Evolutionary conservation across 2,329 filamentous ascomycete species (phyloP), one percentile per base, ranked within the genome.

Genomic region (Colletotrichum zoysiae): DNA sequence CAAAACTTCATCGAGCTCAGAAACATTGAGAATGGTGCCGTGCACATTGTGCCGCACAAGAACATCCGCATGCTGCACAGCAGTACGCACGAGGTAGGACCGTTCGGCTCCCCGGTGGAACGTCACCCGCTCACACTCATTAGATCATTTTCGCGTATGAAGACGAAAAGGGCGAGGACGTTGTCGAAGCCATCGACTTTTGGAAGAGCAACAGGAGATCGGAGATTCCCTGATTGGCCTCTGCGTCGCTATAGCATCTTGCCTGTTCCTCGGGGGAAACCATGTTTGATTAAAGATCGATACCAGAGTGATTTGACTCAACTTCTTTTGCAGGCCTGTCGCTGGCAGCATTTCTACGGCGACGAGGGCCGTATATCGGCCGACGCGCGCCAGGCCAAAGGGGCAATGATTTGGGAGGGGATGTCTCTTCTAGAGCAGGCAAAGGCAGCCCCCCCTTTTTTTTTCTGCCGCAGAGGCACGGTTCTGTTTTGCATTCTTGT

Each of bases 131-230:
- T 78, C 70, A 78, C 66, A 46, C 40, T 26, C 1, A 51, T 30
- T 51, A 99, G 96, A 98, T 99, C 77, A 84, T 99, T 64, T 98
- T 98, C 83, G 95, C 96, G 60, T 98, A 98, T 81, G 96, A 99
- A 85, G 95, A 98, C 78, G 96, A 99, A 81, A 86, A 90, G 75
- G 95, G 96, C 76, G 94, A 97, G 79, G 96, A 99, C 79, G 91
- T 97, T 64, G 93, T 99, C 74, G 95, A 96, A 77, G 95, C 94
- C 74, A 90, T 99, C 79, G 96, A 99, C 84, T 99, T 99, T 85
- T 99, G 95, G 95, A 94, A 91, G 84, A 91, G 85, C 76, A 88
- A 85, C 77, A 82, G 87, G 71, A 85, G 84, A 74, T 88, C 86
- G 4, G 85, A 86, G 55, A 66, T 80, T 67, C 75, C 79, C 58